phyloP scores from a whole-genome alignment of 495 filamentous ascomycete species.

The Lepidopterella palustris region DNA sequence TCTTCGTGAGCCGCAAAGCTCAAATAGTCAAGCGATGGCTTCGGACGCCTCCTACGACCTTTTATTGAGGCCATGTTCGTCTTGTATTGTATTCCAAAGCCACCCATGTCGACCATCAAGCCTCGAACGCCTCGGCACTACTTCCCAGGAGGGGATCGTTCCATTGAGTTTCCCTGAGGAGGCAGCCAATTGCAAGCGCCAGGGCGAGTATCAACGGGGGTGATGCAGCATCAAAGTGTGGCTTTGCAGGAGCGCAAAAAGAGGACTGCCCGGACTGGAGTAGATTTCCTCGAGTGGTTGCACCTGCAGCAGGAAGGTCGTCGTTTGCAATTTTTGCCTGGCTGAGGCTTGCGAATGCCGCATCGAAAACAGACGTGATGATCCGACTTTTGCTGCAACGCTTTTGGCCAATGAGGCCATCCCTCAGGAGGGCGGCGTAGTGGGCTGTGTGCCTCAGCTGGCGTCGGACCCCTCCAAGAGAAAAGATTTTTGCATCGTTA shows the following conservation, averaged over 20 bases:
- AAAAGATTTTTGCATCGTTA: background rate
- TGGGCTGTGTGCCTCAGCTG: background rate
- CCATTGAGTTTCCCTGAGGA: conserved; percentile 1
- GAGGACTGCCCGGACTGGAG: too few relatives aligned
- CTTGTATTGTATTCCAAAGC: conserved; percentile 20
- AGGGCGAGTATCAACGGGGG: conserved; percentile 3
- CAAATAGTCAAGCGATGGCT: background rate
- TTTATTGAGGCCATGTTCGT: conserved; percentile 20
- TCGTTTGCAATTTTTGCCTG: background rate
- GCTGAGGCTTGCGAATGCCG: conserved; percentile 1
- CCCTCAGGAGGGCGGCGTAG: background rate
- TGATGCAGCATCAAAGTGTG: conserved; percentile 7
- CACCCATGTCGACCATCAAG: conserved; percentile 18
- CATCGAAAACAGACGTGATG: background rate
- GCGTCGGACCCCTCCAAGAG: background rate
- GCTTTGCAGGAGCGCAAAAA: too few relatives aligned
- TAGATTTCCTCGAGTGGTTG: background rate
- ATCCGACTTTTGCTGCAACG: background rate
- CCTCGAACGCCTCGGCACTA: conserved; percentile 3
- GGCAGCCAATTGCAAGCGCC: conserved; percentile 3
- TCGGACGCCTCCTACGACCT: conserved; percentile 17
- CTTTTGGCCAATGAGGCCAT: background rate
- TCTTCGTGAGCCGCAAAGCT: background rate
- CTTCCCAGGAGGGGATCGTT: conserved; percentile 15
- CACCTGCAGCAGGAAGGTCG: background rate